Evolutionary conservation across 352 stramenopile species (phyloP), one percentile per base, ranked within the genome.

Genomic region (Phytophthora sp.): DNA sequence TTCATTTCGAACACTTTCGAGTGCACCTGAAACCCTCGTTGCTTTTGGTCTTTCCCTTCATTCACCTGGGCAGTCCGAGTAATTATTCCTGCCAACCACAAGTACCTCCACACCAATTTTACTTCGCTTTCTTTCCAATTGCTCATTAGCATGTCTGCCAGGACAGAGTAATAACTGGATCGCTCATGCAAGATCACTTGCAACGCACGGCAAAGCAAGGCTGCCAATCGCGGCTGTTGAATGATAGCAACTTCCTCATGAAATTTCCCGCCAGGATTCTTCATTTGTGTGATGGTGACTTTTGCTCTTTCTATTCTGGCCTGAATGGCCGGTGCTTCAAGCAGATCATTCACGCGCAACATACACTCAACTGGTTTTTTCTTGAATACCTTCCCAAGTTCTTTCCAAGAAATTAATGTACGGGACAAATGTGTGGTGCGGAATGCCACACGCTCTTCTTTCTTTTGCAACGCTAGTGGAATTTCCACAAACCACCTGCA

Each of bases 171-270:
- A 55, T 95, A 95, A 44, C 71, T 87, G 7, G 79, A 66, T 26
- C 75, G 74, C 5, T 91, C 83, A 30, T 95, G 84, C 23, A 95
- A 78, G 26, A 95, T 77, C 45, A 95, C 90, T 64, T 95, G 87
- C 28, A 93, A 54, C 3, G 85, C 85, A n/a, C 80, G 79, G 30
- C 69, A 88, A 0, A 94, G 59, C 15, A 93, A 64, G 4, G 83
- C 78, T 12, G 81, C 76, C 15, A 94, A 67, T 7, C 81, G 75
- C n/a, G 87, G 82, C n/a, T 91, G 64, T 26, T 60, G 64, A 32
- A 75, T 56, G 11, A 95, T 77, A 21, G 69, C 67, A 8, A 70
- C 50, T 20, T 94, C 80, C 61, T 95, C 87, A 39, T 93, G 66
- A 46, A 95, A 95, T 3, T 54, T 20, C 12, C 85, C 87, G 45